A percentile compares a stretch with the other conserved stretches of the same genome.
phyloP scores from a whole-genome alignment of 176 grass and related monocot genomes.

The Ananas comosus region DNA sequence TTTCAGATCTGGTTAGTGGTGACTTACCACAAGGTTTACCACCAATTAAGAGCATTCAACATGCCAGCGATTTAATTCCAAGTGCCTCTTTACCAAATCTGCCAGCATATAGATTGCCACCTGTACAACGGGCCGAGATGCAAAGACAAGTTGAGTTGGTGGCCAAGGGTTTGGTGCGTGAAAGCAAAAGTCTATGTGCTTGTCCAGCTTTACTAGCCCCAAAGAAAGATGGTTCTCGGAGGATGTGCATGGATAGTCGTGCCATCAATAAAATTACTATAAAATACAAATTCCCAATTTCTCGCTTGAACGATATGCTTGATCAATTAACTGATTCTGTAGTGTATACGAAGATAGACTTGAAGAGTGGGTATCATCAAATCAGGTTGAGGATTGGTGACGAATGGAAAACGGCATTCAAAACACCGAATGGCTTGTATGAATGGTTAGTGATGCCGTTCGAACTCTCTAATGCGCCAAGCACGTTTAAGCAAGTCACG shows the following conservation, averaged over 20 bases:
- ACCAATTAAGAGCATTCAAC: too few relatives aligned
- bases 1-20: too few relatives aligned
- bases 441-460: slow-evolving; percentile 1
- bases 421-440: background rate
- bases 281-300: background rate
- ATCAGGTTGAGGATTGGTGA: background rate
- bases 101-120: too few relatives aligned
- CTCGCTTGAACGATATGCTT: background rate
- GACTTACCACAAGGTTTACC: too few relatives aligned
- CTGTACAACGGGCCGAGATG: too few relatives aligned
- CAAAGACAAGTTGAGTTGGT: too few relatives aligned
- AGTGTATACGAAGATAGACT: background rate
- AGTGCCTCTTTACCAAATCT: too few relatives aligned
- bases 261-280: background rate
- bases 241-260: background rate
- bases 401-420: slow-evolving; percentile 1
- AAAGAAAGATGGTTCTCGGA: background rate
- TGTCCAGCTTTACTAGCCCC: background rate
- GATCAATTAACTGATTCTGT: background rate
- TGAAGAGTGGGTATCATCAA: background rate
- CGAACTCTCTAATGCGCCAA: background rate
- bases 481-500: background rate
- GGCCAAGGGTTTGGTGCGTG: background rate
- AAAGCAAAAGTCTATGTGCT: background rate
- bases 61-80: too few relatives aligned